These are phyloP conservation scores for Zygosaccharomyces rouxii DNA, from an alignment of 805 yeast genomes.

Conservation along the genomic window DNA sequence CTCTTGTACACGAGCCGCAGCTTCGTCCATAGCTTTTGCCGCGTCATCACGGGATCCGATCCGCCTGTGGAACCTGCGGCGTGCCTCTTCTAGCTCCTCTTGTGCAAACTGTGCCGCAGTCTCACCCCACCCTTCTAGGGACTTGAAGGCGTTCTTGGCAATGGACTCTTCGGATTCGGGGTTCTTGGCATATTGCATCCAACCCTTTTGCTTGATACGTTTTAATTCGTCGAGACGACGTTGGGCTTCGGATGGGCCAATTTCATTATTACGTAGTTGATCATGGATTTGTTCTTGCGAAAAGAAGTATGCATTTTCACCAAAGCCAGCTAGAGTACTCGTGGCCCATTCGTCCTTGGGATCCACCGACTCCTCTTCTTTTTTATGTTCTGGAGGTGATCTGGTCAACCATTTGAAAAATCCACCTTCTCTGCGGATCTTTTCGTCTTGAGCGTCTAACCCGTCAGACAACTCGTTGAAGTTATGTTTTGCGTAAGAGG, in stretches of 20 bases:
- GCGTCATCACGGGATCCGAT: slow-evolving; percentile 36
- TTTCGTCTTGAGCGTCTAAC: slow-evolving; percentile 23
- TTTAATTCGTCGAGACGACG: slow-evolving; percentile 34
- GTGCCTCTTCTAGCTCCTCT: slow-evolving; percentile 39
- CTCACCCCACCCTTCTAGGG: slow-evolving; percentile 46
- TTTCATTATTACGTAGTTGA: slow-evolving; percentile 17
- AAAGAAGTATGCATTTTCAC: slow-evolving; percentile 41
- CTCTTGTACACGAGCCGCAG: slow-evolving; percentile 31
- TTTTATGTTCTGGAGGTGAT: slow-evolving; percentile 12
- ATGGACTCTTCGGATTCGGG: slow-evolving; percentile 32
- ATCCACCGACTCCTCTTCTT: slow-evolving; percentile 4
- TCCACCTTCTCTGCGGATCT: slow-evolving; percentile 22
- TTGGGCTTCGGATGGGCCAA: slow-evolving; percentile 34
- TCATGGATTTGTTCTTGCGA: slow-evolving; percentile 37
- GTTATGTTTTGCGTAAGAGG: slow-evolving; percentile 19
- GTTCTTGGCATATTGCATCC: slow-evolving; percentile 26
- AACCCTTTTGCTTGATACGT: slow-evolving; percentile 36
- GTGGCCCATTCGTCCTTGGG: slow-evolving; percentile 33
- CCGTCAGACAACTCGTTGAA: slow-evolving; percentile 29
- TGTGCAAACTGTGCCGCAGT: slow-evolving; percentile 41
- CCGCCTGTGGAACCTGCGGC: slow-evolving; percentile 36
- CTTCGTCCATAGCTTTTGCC: slow-evolving; percentile 35
- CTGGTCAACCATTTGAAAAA: slow-evolving; percentile 25
- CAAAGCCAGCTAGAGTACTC: slow-evolving; percentile 42
- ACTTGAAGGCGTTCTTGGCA: slow-evolving; percentile 35